A percentile compares a stretch with the other conserved stretches of the same genome.
Conservation (phyloP, 2,329 filamentous ascomycete genomes). For the Emergomyces pasteurianus region DNA sequence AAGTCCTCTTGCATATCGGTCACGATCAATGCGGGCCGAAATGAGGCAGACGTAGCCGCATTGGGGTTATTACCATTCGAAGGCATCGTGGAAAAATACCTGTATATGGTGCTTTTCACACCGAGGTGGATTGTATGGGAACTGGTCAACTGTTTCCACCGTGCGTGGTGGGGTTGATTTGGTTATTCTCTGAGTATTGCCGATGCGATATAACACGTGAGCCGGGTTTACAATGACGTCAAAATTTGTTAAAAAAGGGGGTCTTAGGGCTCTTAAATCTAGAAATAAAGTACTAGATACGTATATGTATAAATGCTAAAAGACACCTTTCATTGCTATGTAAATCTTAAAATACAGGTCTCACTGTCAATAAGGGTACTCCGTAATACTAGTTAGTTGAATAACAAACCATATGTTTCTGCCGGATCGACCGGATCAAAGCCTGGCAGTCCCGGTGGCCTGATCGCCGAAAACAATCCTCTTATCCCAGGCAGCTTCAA, state of each 20-base stretch:
- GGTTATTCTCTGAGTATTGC: neutral
- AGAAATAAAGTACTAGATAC: too few relatives aligned
- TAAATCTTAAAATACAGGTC: neutral
- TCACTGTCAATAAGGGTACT: neutral
- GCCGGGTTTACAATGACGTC: neutral
- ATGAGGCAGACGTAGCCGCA: slow-evolving; percentile 11
- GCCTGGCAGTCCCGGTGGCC: neutral
- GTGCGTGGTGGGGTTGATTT: neutral
- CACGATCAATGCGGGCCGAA: slow-evolving; percentile 53
- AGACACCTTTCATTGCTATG: neutral
- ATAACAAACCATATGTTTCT: neutral
- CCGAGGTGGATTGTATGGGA: neutral
- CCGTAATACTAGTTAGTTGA: neutral
- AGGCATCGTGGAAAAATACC: neutral
- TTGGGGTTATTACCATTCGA: neutral
- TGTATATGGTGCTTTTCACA: neutral
- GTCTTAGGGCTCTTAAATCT: too few relatives aligned
- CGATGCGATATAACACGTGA: neutral
- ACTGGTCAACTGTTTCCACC: neutral
- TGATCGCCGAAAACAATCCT: slow-evolving; percentile 11
- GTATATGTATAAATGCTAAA: neutral
- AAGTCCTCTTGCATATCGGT: slow-evolving; percentile 94
- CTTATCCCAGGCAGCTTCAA: slow-evolving; percentile 11
- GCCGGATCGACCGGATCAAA: neutral
- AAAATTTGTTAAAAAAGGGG: too few relatives aligned